Evolutionary conservation across 805 yeast genomes (phyloP), one percentile per base, ranked within the genome.

Genomic region (Kuraishia piskuri): DNA sequence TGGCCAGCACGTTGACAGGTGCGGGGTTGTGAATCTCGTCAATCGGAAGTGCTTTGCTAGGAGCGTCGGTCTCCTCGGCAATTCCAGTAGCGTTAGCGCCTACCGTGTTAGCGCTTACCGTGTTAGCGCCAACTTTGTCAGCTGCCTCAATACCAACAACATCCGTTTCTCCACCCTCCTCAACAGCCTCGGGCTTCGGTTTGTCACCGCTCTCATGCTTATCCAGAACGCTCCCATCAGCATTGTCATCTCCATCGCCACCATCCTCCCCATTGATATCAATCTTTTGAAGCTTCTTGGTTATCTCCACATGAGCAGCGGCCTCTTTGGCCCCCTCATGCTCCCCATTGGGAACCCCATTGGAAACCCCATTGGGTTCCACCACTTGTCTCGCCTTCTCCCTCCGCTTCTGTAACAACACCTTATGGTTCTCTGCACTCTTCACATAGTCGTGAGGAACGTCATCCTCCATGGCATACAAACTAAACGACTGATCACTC

Each of bases 381-480:
- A n/a, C n/a, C n/a, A n/a, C n/a, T n/a, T n/a, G n/a, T n/a, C n/a
- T 23, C 25, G 68, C 68, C 61, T 83, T 85, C 58, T 74, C 74
- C 61, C 77, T 82, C 55, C 88, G 72, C 63, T 83, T 84, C 45
- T 75, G 71, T 56, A 87, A 69, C 53, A 87, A 69, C 50, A 78
- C 73, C 62, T 83, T 84, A 67, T 88, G 94, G 61, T 86, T 81
- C 63, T 75, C 81, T 36, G 91, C 90, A 59, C 88, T 82, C 57
- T 83, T 78, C 22, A 70, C 70, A 69, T 88, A 88, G 68, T 88
- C 91, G 67, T 87, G 94, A 61, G 86, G 85, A 51, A 77, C 75
- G 61, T 88, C 94, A 69, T 88, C 94, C 4, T 72, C 75, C 76
- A 79, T 67, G 50, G 83, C 79, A 62, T 79, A 88, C 31, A 87